Conservation (phyloP, 306 rosid genomes). For the Medicago ruthenica region DNA sequence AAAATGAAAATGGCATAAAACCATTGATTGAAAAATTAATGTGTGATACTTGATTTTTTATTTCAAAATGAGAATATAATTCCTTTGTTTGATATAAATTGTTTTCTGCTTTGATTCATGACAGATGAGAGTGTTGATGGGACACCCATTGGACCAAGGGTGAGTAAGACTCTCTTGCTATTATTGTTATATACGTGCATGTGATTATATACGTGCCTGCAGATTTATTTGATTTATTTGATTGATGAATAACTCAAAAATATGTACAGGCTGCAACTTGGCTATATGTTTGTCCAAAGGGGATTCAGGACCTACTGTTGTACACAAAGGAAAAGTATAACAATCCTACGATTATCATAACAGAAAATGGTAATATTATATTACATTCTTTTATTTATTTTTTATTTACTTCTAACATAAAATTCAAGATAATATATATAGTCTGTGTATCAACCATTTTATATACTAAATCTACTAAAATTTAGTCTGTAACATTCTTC, state of each 20-base stretch:
- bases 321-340: constrained; percentile 56
- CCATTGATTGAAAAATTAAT: no score
- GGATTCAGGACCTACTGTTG: constrained; percentile 52
- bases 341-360: constrained; percentile 63
- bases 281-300: constrained; percentile 61
- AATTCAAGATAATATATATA: neutral
- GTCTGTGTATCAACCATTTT: neutral
- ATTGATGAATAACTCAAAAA: no score
- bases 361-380: constrained; percentile 60
- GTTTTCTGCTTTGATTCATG: neutral
- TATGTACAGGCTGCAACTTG: constrained; percentile 43
- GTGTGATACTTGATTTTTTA: no score
- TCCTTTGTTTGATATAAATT: neutral
- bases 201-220: no score
- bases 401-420: neutral
- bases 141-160: constrained; percentile 44
- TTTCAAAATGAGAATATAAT: no score
- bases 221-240: no score
- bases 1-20: no score
- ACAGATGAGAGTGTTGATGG: constrained; percentile 36
- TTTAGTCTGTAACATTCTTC: neutral
- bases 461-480: no score
- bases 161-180: constrained; percentile 13
- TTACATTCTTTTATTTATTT: neutral
- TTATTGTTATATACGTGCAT: neutral